These are phyloP conservation scores for Umbelopsis sp. DNA, from an alignment of 371 early-diverging fungal species.

Conservation along the genomic window DNA sequence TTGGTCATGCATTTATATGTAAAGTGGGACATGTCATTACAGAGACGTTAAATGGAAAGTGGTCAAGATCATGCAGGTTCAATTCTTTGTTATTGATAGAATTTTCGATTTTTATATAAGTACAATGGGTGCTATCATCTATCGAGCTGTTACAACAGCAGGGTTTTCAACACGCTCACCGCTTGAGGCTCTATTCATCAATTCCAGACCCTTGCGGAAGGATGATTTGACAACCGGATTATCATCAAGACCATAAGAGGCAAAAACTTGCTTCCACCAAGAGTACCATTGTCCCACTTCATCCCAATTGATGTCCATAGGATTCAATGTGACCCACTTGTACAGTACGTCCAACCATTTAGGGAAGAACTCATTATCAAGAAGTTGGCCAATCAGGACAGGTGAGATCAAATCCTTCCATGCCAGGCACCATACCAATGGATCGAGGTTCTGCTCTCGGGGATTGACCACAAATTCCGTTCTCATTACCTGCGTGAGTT, in stretches of 20 bases:
- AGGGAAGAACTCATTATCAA: conserved; percentile 80
- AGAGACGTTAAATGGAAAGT: too few species aligned
- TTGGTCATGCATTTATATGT: too few species aligned
- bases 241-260: conserved; percentile 41
- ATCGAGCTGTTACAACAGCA: not conserved
- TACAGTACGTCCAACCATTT: conserved; percentile 72
- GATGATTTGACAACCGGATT: conserved; percentile 52
- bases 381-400: conserved; percentile 57
- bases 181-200: conserved; percentile 58
- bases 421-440: conserved; percentile 61
- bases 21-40: too few species aligned
- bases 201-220: conserved; percentile 71
- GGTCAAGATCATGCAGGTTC: not conserved
- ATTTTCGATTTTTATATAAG: not conserved
- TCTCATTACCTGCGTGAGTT: conserved; percentile 64
- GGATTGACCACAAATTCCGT: conserved; percentile 77
- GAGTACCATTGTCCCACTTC: conserved; percentile 79
- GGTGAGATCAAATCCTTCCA: conserved; percentile 68
- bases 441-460: conserved; percentile 64
- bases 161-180: conserved; percentile 25
- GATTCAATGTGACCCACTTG: conserved; percentile 64
- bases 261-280: conserved; percentile 74
- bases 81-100: not conserved
- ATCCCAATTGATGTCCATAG: conserved; percentile 54
- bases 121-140: not conserved